phyloP scores from a whole-genome alignment of 208 protist species.

The Trypanosomatidae sp. region DNA sequence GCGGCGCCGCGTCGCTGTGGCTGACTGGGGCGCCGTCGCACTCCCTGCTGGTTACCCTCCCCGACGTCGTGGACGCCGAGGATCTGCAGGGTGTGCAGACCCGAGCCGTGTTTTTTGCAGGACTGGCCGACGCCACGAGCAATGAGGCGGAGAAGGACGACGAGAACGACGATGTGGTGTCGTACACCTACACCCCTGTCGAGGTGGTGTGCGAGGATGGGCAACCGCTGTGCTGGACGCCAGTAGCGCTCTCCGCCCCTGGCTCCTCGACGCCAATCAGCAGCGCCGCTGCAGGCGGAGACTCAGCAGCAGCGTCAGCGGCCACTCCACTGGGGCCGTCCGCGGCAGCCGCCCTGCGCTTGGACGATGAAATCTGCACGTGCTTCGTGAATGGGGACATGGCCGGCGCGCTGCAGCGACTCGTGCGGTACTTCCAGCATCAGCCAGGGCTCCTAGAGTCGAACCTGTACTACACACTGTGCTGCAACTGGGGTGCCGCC shows the following conservation, averaged over 20 bases:
- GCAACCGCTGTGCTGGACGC: conserved; percentile 17
- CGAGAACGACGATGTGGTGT: not conserved
- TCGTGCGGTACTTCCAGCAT: conserved; percentile 54
- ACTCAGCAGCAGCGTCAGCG: not conserved
- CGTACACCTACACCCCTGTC: conserved; percentile 15
- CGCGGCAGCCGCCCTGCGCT: conserved; percentile 10
- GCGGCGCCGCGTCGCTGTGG: conserved; percentile 46
- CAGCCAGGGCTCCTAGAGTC: conserved; percentile 56
- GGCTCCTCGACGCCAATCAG: conserved; percentile 7
- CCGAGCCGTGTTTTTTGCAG: conserved; percentile 69
- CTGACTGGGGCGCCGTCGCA: conserved; percentile 17
- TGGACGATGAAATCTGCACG: conserved; percentile 75
- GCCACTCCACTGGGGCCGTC: not conserved
- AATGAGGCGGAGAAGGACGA: conserved; percentile 11
- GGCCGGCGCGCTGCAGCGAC: conserved; percentile 45
- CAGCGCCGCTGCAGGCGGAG: not conserved
- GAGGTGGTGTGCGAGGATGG: conserved; percentile 12
- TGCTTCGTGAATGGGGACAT: conserved; percentile 65
- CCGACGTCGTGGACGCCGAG: conserved; percentile 57
- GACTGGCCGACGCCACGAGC: conserved; percentile 6
- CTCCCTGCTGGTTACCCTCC: conserved; percentile 69
- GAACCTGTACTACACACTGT: conserved; percentile 59
- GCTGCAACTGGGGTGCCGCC: conserved; percentile 63
- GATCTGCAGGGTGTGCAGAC: conserved; percentile 72
- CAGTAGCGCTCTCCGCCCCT: conserved; percentile 8